phyloP scores from a whole-genome alignment of 805 yeast genomes.

The Wickerhamiella shivajii region DNA sequence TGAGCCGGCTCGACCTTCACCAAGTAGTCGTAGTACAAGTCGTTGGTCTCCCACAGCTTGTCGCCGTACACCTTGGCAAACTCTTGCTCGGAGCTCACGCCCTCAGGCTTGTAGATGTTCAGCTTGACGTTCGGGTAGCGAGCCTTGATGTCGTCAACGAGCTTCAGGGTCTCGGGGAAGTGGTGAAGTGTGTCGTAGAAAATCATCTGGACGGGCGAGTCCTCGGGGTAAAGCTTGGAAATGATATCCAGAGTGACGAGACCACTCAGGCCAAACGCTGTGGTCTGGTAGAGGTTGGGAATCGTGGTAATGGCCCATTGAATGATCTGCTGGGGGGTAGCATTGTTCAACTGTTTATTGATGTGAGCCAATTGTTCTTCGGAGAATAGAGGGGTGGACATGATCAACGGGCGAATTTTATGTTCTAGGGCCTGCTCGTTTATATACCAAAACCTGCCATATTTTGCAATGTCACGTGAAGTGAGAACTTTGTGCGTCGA shows the following conservation, averaged over 20 bases:
- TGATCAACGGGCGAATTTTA: conserved; percentile 11
- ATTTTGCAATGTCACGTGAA: too few species aligned
- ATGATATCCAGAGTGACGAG: conserved; percentile 76
- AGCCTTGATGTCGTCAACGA: conserved; percentile 42
- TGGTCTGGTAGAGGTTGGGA: conserved; percentile 74
- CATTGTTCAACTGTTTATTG: conserved; percentile 42
- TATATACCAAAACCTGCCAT: too few species aligned
- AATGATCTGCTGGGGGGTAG: conserved; percentile 57
- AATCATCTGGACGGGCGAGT: conserved; percentile 49
- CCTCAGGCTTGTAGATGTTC: conserved; percentile 55
- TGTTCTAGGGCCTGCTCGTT: conserved; percentile 37
- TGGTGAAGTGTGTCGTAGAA: conserved; percentile 87
- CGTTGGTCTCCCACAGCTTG: conserved; percentile 70
- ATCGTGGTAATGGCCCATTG: conserved; percentile 75
- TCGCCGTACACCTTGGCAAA: conserved; percentile 60
- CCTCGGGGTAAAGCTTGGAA: conserved; percentile 32
- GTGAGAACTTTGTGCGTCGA: too few species aligned
- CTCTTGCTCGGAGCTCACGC: conserved; percentile 40
- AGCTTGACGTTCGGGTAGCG: conserved; percentile 43
- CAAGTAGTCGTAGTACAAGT: conserved; percentile 62
- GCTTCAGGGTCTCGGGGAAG: conserved; percentile 80
- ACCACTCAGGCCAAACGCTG: conserved; percentile 92
- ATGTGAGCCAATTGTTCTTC: conserved; percentile 45
- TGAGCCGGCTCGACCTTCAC: conserved; percentile 89
- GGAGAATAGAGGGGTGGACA: conserved; percentile 7